Percentiles rank a stretch among this genome's conserved stretches.
These are phyloP conservation scores for Plantago coronopus DNA, from an alignment of 305 asterid genomes.

Conservation along the genomic window DNA sequence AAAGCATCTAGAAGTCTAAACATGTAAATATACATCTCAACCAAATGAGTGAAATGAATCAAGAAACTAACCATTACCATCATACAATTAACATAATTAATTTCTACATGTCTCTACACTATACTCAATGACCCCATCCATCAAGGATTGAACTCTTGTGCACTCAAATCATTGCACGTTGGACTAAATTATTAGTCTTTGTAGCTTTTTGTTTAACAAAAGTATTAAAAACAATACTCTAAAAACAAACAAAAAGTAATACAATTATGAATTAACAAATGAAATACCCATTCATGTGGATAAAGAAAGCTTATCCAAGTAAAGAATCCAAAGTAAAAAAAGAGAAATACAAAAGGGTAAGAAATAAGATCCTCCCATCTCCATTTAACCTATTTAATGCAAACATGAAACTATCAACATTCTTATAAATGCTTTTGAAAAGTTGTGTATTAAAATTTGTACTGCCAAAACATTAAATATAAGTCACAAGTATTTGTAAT, in stretches of 20 bases:
- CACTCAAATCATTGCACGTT: conserved; percentile 23
- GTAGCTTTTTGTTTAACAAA: neutral
- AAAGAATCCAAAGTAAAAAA: conserved; percentile 32
- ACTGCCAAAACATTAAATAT: conserved; percentile 9
- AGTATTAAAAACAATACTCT: neutral
- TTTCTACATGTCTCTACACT: neutral
- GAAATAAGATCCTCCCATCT: conserved; percentile 22
- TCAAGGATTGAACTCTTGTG: neutral
- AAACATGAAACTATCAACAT: conserved; percentile 3
- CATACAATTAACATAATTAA: neutral
- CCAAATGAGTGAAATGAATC: no score
- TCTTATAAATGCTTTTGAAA: neutral
- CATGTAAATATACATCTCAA: neutral
- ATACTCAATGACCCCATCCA: neutral
- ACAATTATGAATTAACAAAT: neutral
- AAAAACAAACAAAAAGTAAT: neutral
- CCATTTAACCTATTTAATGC: conserved; percentile 24
- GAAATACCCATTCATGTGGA: neutral
- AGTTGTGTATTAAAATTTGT: neutral
- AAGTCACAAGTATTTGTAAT: conserved; percentile 8
- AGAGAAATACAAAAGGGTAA: conserved; percentile 17
- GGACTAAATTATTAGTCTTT: conserved; percentile 1
- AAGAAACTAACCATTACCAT: neutral
- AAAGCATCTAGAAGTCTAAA: conserved; percentile 2
- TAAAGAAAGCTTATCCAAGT: conserved; percentile 33